A percentile compares a stretch with the other conserved stretches of the same genome.
These are phyloP conservation scores for Tricholoma terreum DNA, from an alignment of 768 basidiomycete genomes.

Conservation along the genomic window DNA sequence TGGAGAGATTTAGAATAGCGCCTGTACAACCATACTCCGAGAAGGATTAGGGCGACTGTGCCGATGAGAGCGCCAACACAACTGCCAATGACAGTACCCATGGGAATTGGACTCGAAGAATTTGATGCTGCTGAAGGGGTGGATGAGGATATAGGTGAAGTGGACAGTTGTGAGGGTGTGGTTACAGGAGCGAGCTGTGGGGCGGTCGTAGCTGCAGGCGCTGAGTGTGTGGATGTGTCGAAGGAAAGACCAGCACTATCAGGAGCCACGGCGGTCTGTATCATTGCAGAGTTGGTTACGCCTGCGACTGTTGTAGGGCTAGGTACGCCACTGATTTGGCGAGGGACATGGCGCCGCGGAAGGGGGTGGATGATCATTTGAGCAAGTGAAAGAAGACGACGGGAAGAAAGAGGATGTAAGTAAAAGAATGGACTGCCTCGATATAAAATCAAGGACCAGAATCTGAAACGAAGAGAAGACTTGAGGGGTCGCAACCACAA, in stretches of 20 bases:
- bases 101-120: constrained; percentile 32
- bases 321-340: constrained; percentile 5
- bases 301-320: constrained; percentile 16
- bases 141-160: constrained; percentile 15
- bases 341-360: constrained; percentile 8
- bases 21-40: constrained; percentile 54
- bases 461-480: constrained; percentile 6
- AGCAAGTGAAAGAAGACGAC: not conserved
- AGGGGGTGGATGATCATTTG: constrained; percentile 13
- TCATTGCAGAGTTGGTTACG: constrained; percentile 9
- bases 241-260: constrained; percentile 10
- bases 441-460: constrained; percentile 10
- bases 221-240: constrained; percentile 7
- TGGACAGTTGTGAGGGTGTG: constrained; percentile 5
- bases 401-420: constrained; percentile 10
- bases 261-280: not conserved
- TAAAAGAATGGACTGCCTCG: constrained; percentile 23
- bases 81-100: constrained; percentile 57
- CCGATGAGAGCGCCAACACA: constrained; percentile 64
- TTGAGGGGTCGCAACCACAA: constrained; percentile 6
- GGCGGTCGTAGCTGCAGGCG: not conserved
- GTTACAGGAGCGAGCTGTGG: constrained; percentile 6
- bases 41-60: constrained; percentile 44
- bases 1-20: constrained; percentile 45
- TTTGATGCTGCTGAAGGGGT: constrained; percentile 20